Base-by-base conservation (phyloP, 1,284 basidiomycete species). In the Ganoderma lucidum region DNA sequence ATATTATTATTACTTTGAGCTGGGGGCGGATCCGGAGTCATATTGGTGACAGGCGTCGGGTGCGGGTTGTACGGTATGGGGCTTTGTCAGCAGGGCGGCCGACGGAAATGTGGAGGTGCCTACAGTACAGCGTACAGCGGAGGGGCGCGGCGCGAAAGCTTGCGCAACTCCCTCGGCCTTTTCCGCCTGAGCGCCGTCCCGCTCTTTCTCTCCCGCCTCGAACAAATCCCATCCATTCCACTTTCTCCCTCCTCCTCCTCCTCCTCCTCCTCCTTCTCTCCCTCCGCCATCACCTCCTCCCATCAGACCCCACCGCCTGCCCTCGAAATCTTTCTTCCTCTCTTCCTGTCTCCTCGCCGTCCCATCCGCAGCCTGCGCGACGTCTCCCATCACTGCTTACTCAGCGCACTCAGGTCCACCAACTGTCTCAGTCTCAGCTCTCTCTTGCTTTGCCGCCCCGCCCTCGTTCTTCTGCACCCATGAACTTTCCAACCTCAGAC, bases 401-500 rank as follows among this genome's bases (percentile, higher is more conserved):
- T 70, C 73, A 70, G 73, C 71, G 39, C 62, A 48, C 42, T 63
- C 51, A 66, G 70, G 71, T 66, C 71, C 72, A 60, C 63, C 51
- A 48, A 64, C 62, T 70, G 68, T 63, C 67, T 64, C 62, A 70
- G 69, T 64, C 68, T 71, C 68, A 68, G 61, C 48, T 63, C 63
- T 68, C 68, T 66, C 42, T 61, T 39, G 39, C 55, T 48, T 51
- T 51, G 48, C 48, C 62, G 41, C 62, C n/a, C 60, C 65, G 58
- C 64, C 65, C 69, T 35, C 4, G 37, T 28, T 70, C 64, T 59
- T 37, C 65, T 42, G 42, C 67, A 69, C 71, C 77, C 64, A 83
- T 83, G 82, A 79, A 81, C 65, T 75, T 78, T 69, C 79, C 80
- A 30, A 62, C 69, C 58, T 66, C 69, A 23, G 70, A 79, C 55